Base-by-base conservation (phyloP, 108 stramenopile species). In the Schizochytrium sp. region DNA sequence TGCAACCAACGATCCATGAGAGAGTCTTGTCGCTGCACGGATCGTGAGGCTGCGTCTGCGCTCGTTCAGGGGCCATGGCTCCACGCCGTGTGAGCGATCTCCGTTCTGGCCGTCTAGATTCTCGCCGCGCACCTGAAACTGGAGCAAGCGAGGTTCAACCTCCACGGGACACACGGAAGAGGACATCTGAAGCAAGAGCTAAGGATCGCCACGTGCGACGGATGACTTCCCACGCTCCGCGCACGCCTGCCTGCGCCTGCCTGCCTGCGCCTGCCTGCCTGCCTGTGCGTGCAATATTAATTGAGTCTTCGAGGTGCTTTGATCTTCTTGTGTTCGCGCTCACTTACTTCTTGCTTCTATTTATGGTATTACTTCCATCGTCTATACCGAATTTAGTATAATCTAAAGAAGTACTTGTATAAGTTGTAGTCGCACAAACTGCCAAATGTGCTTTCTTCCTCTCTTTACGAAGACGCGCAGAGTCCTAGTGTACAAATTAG, bases 61-160 rank as follows among this genome's bases (percentile, higher is more conserved):
- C 64, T 69, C 64, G 64, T 69, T 38, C 64, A 69, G 12, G 1
- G 64, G 64, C 64, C 64, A 69, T 15, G 64, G 10, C 42, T 69
- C 64, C 28, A 44, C 7, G 44, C 42, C 1, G 64, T 44, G 64
- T 44, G 64, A 69, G 12, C 12, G 42, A 44, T 44, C 28, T 15
- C 42, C 64, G 28, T 7, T 13, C 64, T 69, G 64, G 28, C 28
- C 28, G 28, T 28, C 28, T 28, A 28, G 28, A 28, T 28, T 28
- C 64, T 69, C 64, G 12, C 64, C 64, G 5, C 64, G 64, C 1
- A 69, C 64, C 64, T 69, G 64, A 38, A 69, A 69, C 64, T 69
- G 64, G 42, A 69, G 64, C 64, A 44, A 8, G 12, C 64, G 64
- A 1, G 64, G 64, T 44, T 69, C 64, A 8, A 69, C 64, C 12